Evolutionary conservation across 148 eudicot genomes (phyloP), one percentile per base, ranked within the genome.

Genomic region (Camellia sinensis): DNA sequence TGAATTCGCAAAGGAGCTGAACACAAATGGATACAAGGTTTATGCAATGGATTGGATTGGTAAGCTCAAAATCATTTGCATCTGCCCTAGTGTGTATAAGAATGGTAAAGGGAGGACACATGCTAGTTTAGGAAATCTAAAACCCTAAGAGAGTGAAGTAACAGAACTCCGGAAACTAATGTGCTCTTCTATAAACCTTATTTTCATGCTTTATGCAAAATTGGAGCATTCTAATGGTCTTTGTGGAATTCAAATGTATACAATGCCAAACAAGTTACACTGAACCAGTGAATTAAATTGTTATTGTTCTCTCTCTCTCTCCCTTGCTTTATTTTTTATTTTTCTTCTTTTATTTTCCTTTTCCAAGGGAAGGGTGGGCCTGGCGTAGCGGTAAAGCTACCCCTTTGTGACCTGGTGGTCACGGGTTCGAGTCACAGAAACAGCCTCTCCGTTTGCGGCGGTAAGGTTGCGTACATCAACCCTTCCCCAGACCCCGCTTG

Each of bases 1-100:
- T 82, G 88, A 72, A 46, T 92, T 92, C 74, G 93, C 97, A 43
- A 89, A 87, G 90, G 83, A 84, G 80, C 83, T 92, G 79, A 92
- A 87, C 72, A 84, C 80, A 67, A 82, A 82, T 75, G 93, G 97
- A 71, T 81, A 78, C 88, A 92, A 92, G 89, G 93, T 92, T 46
- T 90, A 88, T 71, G 97, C 90, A 67, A 86, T 92, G 91, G 97
- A 90, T 68, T 90, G 92, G 93, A 87, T 90, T 87, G 93, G 97
- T 90, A 81, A 87, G 92, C 61, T 62, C 2, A 41, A 37, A 73
- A 69, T 48, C 6, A 1, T 2, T 77, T 87, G 56, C 77, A 67
- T 81, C 74, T 73, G 57, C 70, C 81, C 76, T 68, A 48, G 59
- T 71, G 41, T 56, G 46, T 65, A 65, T 4, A 74, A 5, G 29